Percentiles rank a stretch among this genome's conserved stretches.
Evolutionary conservation across 768 basidiomycete genomes (phyloP).

Genomic region (Mycena haematopus): DNA sequence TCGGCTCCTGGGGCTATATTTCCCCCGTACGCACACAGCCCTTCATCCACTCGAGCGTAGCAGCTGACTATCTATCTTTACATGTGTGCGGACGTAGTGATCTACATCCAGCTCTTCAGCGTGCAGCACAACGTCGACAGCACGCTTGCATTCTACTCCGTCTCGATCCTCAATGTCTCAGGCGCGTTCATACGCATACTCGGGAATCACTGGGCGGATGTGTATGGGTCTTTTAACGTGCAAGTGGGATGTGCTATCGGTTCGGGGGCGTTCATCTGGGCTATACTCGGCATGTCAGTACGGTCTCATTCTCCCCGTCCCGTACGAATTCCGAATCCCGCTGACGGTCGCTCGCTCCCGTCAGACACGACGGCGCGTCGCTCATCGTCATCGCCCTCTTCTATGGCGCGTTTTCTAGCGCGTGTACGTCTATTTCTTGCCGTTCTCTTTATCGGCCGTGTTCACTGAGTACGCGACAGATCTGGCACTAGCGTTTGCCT

Average conservation of each 20-base stretch:
- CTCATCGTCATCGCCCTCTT: slow-evolving; percentile 9
- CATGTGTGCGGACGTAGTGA: too few relatives aligned
- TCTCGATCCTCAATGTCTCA: slow-evolving; percentile 7
- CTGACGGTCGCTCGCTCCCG: too few relatives aligned
- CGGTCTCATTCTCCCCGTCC: not conserved
- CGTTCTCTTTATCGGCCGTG: not conserved
- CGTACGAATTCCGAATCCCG: too few relatives aligned
- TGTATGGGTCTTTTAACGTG: slow-evolving; percentile 12
- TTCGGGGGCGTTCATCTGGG: slow-evolving; percentile 1
- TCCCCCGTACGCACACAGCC: slow-evolving; percentile 13
- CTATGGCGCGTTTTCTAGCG: slow-evolving; percentile 9
- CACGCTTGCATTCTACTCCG: slow-evolving; percentile 23
- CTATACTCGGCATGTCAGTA: not conserved
- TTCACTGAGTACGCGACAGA: not conserved
- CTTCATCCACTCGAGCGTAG: not conserved
- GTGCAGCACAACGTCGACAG: slow-evolving; percentile 16
- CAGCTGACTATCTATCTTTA: not conserved
- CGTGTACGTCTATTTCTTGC: not conserved
- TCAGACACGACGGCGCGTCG: slow-evolving; percentile 5
- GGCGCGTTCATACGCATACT: slow-evolving; percentile 11
- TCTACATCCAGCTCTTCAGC: slow-evolving; percentile 21
- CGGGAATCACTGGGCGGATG: slow-evolving; percentile 8
- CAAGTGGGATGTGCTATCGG: not conserved
- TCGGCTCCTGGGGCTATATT: slow-evolving; percentile 12
- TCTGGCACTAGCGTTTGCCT: slow-evolving; percentile 7